These are phyloP conservation scores for Apocynum venetum DNA, from an alignment of 257 asterid species.

Conservation along the genomic window DNA sequence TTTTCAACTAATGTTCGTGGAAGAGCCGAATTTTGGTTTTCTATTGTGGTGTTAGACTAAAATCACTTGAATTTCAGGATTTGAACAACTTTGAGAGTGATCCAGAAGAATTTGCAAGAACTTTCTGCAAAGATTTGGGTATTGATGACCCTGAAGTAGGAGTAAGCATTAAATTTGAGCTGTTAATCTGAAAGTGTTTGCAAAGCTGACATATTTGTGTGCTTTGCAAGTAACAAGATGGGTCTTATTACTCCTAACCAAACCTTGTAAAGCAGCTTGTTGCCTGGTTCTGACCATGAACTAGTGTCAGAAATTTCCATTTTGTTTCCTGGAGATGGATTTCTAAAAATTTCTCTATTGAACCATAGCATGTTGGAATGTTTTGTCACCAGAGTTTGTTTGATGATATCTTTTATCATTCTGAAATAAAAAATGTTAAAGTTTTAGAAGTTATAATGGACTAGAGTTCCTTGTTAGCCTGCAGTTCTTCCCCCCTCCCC, in stretches of 20 bases:
- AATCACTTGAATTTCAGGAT: constrained; percentile 54
- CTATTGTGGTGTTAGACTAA: not conserved
- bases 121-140: constrained; percentile 84
- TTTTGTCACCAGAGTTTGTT: not conserved
- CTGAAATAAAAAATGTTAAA: not conserved
- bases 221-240: not conserved
- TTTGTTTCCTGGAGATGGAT: not conserved
- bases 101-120: constrained; percentile 96
- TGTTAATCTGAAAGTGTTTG: not conserved
- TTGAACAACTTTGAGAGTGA: constrained; percentile 96
- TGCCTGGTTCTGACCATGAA: not conserved
- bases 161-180: constrained; percentile 45
- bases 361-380: not conserved
- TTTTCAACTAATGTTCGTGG: not conserved
- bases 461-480: not conserved
- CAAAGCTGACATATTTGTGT: not conserved
- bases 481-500: not conserved
- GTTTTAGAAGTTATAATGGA: not conserved
- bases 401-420: not conserved
- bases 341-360: not conserved
- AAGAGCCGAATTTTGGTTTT: not conserved
- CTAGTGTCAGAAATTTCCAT: not conserved
- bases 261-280: not conserved
- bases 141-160: constrained; percentile 98
- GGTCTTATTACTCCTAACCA: not conserved